Percentiles rank a stretch among this genome's conserved stretches.
phyloP scores from a whole-genome alignment of 225 moss, liverwort and hornwort genomes.

The Rhytidiadelphus loreus region DNA sequence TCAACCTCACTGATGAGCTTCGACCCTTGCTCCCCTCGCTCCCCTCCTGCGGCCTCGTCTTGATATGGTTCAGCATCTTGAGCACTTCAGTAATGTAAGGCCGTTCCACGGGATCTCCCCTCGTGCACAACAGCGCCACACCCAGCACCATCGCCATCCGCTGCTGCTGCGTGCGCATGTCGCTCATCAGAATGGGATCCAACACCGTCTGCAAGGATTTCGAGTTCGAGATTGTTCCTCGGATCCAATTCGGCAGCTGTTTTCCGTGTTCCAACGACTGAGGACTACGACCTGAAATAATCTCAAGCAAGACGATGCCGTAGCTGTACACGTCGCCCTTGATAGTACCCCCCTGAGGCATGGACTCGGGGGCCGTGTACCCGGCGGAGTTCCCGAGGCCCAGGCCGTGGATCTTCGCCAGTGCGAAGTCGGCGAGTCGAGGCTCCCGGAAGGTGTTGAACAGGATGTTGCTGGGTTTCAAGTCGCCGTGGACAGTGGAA shows the following conservation, averaged over 20 bases:
- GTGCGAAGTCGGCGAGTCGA: conserved; percentile 12
- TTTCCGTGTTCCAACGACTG: conserved; percentile 1
- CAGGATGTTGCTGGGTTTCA: conserved; percentile 31
- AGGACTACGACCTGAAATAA: conserved; percentile 26
- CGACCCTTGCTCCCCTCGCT: neutral
- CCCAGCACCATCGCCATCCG: conserved; percentile 39
- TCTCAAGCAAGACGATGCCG: conserved; percentile 22
- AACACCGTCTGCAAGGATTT: conserved; percentile 18
- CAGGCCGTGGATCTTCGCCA: conserved; percentile 3
- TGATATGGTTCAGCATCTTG: conserved; percentile 33
- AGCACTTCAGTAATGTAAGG: conserved; percentile 24
- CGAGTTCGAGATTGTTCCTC: neutral
- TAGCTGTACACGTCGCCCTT: conserved; percentile 44
- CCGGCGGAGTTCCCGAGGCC: neutral
- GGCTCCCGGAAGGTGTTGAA: conserved; percentile 21
- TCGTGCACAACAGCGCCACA: conserved; percentile 29
- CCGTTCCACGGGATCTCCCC: conserved; percentile 8
- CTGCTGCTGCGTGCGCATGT: conserved; percentile 20
- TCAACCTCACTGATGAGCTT: neutral
- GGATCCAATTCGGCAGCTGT: conserved; percentile 22
- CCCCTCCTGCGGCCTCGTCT: neutral
- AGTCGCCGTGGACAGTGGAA: conserved; percentile 15
- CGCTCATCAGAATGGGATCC: conserved; percentile 26
- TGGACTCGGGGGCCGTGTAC: neutral
- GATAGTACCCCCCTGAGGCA: neutral